A percentile compares a stretch with the other conserved stretches of the same genome.
Conservation (phyloP, 495 filamentous ascomycete species). For the Wilcoxina mikolae region DNA sequence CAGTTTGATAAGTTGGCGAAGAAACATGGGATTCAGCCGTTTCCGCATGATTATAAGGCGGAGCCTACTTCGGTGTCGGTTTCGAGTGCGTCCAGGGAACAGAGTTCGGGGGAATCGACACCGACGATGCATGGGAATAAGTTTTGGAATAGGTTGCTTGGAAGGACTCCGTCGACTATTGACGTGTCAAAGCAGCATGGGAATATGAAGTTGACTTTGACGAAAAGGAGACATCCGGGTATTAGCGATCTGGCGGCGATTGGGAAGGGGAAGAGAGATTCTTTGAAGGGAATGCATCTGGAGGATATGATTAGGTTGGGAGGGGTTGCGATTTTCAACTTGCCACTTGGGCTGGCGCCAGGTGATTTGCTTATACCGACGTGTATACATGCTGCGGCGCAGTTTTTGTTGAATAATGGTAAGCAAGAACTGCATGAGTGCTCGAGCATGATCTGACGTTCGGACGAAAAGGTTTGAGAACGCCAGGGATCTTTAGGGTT, state of each 20-base stretch:
- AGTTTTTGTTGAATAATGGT: slow-evolving; percentile 55
- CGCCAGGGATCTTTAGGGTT: slow-evolving; percentile 50
- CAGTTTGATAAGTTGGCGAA: slow-evolving; percentile 26
- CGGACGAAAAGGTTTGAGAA: slow-evolving; percentile 32
- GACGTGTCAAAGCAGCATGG: slow-evolving; percentile 25
- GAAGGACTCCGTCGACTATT: slow-evolving; percentile 20
- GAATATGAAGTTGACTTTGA: slow-evolving; percentile 21
- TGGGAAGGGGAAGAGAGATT: slow-evolving; percentile 37
- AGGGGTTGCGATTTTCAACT: slow-evolving; percentile 50
- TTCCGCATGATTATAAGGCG: slow-evolving; percentile 16
- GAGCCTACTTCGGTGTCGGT: slow-evolving; percentile 21
- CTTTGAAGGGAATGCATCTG: slow-evolving; percentile 46
- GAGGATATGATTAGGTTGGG: slow-evolving; percentile 56
- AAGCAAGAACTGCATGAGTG: slow-evolving; percentile 18
- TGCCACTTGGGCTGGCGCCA: slow-evolving; percentile 53
- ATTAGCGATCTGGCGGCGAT: slow-evolving; percentile 41
- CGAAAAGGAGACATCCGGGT: slow-evolving; percentile 25
- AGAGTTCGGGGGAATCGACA: slow-evolving; percentile 18
- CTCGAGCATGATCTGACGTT: slow-evolving; percentile 5
- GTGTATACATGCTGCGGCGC: slow-evolving; percentile 56
- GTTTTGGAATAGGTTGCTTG: slow-evolving; percentile 24
- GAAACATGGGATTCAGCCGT: slow-evolving; percentile 27
- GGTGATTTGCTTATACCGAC: slow-evolving; percentile 51
- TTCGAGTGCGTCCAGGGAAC: slow-evolving; percentile 18
- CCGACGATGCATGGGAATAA: slow-evolving; percentile 21